These are phyloP conservation scores for Aquilaria agallochum DNA, from an alignment of 441 rosid species.

Conservation along the genomic window DNA sequence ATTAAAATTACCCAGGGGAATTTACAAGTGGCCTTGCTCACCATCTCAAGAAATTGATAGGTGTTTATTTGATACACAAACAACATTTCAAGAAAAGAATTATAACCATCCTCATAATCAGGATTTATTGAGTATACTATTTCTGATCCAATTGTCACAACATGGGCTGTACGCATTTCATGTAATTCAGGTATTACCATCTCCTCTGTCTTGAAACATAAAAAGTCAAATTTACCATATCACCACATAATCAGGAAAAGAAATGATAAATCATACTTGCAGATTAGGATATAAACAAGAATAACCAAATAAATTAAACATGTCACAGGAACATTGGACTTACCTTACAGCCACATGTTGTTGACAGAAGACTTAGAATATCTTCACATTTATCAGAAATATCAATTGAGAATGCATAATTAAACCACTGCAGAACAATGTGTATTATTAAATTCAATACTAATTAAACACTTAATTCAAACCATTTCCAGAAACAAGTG, in stretches of 20 bases:
- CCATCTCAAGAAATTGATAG: no score
- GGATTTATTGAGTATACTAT: slow-evolving; percentile 33
- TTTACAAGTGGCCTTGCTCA: no score
- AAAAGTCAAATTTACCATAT: slow-evolving; percentile 1
- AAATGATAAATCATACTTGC: neutral
- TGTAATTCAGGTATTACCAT: slow-evolving; percentile 80
- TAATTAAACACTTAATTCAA: neutral
- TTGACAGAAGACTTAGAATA: slow-evolving; percentile 51
- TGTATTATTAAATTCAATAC: slow-evolving; percentile 12
- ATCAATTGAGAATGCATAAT: slow-evolving; percentile 76
- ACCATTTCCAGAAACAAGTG: slow-evolving; percentile 14
- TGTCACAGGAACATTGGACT: slow-evolving; percentile 16
- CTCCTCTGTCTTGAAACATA: slow-evolving; percentile 55
- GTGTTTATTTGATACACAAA: no score
- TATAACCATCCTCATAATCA: slow-evolving; percentile 72
- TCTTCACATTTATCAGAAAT: slow-evolving; percentile 77
- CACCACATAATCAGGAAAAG: no score
- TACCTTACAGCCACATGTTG: slow-evolving; percentile 75
- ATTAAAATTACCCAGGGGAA: no score
- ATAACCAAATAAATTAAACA: neutral
- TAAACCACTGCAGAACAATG: slow-evolving; percentile 69
- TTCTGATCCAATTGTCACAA: slow-evolving; percentile 73
- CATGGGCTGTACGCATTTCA: slow-evolving; percentile 81
- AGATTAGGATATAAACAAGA: slow-evolving; percentile 3
- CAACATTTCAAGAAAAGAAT: slow-evolving; percentile 4